phyloP scores from a whole-genome alignment of 768 basidiomycete species.

The Naganishia kalamii region DNA sequence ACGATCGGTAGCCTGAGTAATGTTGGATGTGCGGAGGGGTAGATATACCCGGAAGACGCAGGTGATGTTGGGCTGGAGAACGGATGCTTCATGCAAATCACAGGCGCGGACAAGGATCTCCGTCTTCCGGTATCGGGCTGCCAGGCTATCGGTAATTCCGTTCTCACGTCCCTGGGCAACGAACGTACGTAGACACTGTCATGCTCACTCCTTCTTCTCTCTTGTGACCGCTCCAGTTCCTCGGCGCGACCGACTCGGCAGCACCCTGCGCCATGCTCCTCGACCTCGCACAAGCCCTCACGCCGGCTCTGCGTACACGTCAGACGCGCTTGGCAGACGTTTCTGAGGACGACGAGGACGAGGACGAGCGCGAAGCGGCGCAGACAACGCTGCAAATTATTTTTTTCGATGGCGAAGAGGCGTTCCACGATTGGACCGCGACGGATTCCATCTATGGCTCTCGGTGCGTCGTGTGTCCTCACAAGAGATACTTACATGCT shows the following conservation, averaged over 20 bases:
- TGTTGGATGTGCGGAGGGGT: not conserved
- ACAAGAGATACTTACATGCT: not conserved
- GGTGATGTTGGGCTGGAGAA: no score
- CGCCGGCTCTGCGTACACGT: slow-evolving; percentile 47
- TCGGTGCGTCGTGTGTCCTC: slow-evolving; percentile 54
- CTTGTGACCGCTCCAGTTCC: slow-evolving; percentile 72
- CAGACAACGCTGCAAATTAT: slow-evolving; percentile 84
- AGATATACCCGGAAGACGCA: no score
- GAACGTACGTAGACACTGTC: no score
- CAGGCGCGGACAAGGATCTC: no score
- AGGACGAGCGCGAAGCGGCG: slow-evolving; percentile 61
- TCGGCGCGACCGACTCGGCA: slow-evolving; percentile 96
- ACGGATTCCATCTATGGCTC: slow-evolving; percentile 94
- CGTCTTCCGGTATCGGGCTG: no score
- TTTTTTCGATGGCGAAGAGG: slow-evolving; percentile 98
- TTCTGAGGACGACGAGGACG: slow-evolving; percentile 49
- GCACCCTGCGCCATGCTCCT: slow-evolving; percentile 91
- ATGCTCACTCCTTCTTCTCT: no score
- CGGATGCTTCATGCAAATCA: no score
- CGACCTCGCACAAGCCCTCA: slow-evolving; percentile 77
- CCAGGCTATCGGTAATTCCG: no score
- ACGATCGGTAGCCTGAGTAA: no score
- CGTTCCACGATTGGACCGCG: slow-evolving; percentile 80
- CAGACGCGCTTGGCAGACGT: slow-evolving; percentile 58
- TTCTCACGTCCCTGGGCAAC: no score